Evolutionary conservation across 495 filamentous ascomycete genomes (phyloP).

Genomic region (Tuber brumale): DNA sequence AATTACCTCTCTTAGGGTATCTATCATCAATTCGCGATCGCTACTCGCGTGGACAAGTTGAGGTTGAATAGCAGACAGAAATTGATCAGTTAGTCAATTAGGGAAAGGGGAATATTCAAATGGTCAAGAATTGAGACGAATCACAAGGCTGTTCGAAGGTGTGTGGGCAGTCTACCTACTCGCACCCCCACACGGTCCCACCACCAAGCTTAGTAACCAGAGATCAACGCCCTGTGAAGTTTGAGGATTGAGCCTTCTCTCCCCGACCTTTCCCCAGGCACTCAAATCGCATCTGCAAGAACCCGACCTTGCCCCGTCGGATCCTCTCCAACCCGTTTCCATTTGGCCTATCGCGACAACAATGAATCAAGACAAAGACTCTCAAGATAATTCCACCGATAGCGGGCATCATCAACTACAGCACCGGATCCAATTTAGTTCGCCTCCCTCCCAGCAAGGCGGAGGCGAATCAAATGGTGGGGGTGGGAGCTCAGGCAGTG

Average conservation of each 20-base stretch:
- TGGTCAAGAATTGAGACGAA: not conserved
- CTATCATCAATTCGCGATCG: not conserved
- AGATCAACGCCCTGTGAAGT: not conserved
- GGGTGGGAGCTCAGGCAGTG: not conserved
- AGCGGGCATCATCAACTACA: constrained; percentile 8
- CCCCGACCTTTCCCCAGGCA: not conserved
- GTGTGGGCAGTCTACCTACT: not conserved
- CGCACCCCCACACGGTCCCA: not conserved
- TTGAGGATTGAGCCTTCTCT: not conserved
- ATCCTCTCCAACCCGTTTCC: constrained; percentile 4
- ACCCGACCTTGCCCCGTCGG: constrained; percentile 11
- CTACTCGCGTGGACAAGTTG: not conserved
- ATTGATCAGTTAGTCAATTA: not conserved
- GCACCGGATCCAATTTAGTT: constrained; percentile 25
- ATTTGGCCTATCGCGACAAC: constrained; percentile 1
- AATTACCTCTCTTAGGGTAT: not conserved
- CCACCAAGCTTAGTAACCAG: not conserved
- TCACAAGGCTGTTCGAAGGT: not conserved
- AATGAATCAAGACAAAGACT: constrained; percentile 31
- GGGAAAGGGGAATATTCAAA: not conserved
- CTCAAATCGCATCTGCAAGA: not conserved
- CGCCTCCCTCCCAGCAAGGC: constrained; percentile 12
- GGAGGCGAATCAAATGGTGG: not conserved
- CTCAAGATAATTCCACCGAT: constrained; percentile 19
- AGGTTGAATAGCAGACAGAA: not conserved